Conservation (phyloP, 148 eudicot genomes). For the Fallopia convolvulus region DNA sequence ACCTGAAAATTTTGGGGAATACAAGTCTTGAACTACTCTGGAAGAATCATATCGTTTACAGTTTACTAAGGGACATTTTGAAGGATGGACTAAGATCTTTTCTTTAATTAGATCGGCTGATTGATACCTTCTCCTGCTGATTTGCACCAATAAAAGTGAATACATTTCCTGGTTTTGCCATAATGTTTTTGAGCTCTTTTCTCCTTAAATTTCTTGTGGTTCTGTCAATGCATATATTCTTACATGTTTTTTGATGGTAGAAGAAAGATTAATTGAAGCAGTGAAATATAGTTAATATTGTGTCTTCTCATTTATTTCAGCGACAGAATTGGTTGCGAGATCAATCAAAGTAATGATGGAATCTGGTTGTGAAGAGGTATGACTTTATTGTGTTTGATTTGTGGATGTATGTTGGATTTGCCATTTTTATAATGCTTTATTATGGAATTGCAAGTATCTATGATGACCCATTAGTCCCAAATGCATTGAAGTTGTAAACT, state of each 20-base stretch:
- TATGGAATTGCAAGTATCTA: not conserved
- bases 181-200: not conserved
- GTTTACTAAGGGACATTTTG: not conserved
- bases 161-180: not conserved
- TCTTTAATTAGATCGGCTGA: not conserved
- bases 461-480: not conserved
- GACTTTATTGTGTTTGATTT: constrained; percentile 1
- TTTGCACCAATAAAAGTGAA: not conserved
- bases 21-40: not conserved
- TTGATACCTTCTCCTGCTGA: not conserved
- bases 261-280: not conserved
- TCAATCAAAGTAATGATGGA: constrained; percentile 90
- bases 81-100: not conserved
- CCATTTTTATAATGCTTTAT: not conserved
- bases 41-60: not conserved
- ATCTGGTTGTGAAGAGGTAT: constrained; percentile 99
- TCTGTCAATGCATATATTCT: not conserved
- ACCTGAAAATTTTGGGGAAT: not conserved
- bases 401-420: not conserved
- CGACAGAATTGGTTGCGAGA: constrained; percentile 85
- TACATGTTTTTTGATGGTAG: not conserved
- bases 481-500: not conserved
- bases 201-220: not conserved
- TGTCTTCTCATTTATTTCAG: constrained; percentile 33
- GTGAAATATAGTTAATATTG: not conserved